phyloP scores from a whole-genome alignment of 306 rosid species.

The Casuarina glauca region DNA sequence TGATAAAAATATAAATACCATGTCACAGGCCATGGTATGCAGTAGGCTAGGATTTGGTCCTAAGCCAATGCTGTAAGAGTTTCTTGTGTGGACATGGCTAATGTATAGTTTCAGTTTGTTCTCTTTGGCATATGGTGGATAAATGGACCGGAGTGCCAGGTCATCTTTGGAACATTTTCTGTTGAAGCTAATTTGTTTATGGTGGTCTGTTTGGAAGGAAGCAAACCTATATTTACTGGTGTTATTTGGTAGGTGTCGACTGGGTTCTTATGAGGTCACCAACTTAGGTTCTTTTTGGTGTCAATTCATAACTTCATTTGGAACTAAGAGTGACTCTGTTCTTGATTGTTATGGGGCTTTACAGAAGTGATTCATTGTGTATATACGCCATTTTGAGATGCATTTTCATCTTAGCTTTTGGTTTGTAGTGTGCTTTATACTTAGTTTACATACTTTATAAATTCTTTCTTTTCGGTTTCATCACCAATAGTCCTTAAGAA shows the following conservation, averaged over 20 bases:
- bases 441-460: neutral
- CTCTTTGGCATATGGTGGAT: neutral
- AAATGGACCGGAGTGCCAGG: neutral
- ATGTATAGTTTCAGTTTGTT: conserved; percentile 1
- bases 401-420: neutral
- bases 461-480: neutral
- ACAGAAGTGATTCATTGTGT: neutral
- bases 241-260: neutral
- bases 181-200: neutral
- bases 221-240: neutral
- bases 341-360: neutral
- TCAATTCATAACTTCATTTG: neutral
- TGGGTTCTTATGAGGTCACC: neutral
- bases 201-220: conserved; percentile 1
- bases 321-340: neutral
- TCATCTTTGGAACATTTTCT: neutral
- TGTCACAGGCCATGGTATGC: neutral
- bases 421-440: conserved; percentile 10
- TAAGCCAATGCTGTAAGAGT: neutral
- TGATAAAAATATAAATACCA: neutral
- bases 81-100: neutral
- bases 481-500: neutral
- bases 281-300: neutral
- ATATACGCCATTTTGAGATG: neutral
- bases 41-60: neutral